A percentile compares a stretch with the other conserved stretches of the same genome.
phyloP scores from a whole-genome alignment of 441 rosid genomes.

The Melianthus villosus region DNA sequence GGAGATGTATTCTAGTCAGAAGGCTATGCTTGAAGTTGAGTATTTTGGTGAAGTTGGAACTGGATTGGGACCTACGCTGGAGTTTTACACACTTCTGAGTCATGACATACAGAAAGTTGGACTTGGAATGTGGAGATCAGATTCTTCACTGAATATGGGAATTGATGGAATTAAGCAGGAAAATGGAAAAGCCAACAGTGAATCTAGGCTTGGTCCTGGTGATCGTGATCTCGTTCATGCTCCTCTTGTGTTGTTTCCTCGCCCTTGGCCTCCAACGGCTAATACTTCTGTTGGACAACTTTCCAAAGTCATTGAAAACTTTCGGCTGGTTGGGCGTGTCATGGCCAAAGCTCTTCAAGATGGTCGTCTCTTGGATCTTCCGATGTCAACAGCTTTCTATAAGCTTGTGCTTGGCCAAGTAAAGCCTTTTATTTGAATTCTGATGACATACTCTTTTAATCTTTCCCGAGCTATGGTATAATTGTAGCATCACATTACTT shows the following conservation, averaged over 20 bases:
- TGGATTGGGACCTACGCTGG: conserved; percentile 96
- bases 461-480: not conserved
- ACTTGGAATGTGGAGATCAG: conserved; percentile 96
- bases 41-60: conserved; percentile 99
- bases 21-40: conserved; percentile 97
- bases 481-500: not conserved
- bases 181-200: conserved; percentile 20
- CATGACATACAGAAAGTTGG: conserved; percentile 77
- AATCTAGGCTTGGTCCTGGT: conserved; percentile 11
- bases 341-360: conserved; percentile 99
- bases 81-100: conserved; percentile 92
- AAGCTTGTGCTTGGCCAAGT: conserved; percentile 90
- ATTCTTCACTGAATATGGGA: conserved; percentile 39
- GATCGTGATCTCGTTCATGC: conserved; percentile 1
- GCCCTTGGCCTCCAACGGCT: conserved; percentile 72
- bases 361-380: conserved; percentile 86
- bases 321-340: conserved; percentile 88
- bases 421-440: too few relatives aligned
- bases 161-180: conserved; percentile 40
- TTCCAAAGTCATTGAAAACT: conserved; percentile 60
- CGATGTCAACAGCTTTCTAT: conserved; percentile 67
- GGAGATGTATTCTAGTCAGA: conserved; percentile 99
- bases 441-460: not conserved
- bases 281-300: conserved; percentile 64
- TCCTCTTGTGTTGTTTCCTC: conserved; percentile 88